Base-by-base conservation (phyloP, 2,329 filamentous ascomycete genomes). In the Fusarium keratoplasticum region DNA sequence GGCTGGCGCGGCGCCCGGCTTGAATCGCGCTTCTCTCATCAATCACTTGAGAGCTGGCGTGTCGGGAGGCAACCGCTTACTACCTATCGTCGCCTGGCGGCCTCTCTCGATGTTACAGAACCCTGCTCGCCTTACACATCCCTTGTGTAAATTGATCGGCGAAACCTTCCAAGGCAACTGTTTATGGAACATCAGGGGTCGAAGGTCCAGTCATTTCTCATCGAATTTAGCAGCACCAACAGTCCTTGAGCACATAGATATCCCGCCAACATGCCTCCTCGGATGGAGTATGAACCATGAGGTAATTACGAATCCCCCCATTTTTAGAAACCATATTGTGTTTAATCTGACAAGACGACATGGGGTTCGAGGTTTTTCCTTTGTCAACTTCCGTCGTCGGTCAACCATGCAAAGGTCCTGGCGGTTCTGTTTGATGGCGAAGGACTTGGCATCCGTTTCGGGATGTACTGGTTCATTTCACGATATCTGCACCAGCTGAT, bases 1-100 rank as follows among this genome's bases (percentile, higher is more conserved):
- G 67, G 64, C 72, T 72, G 68, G 70, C 66, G 70, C 70, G 72
- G 69, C 60, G 65, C 44, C 66, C 72, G 62, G 61, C 57, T 64
- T 61, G 57, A 62, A 64, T 73, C 69, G 66, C 52, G 64, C 67
- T 64, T 68, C 63, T 47, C 58, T 38, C 61, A 47, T 61, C 59
- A 57, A 20, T 59, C 55, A 44, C 67, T 50, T 61, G 55, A 60
- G 61, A 35, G 52, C 33, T 42, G 64, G 61, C 61, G 35, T 55
- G 42, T 64, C 13, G n/a, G 47, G 47, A 57, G 33, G 36, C 55
- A 38, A 63, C 58, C 67, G 44, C 38, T 44, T 64, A 27, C 69
- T 50, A 42, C 38, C 18, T 55, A 13, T 74, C 58, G 25, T 74
- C 58, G 42, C 44, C 68, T 58, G 72, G 72, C 69, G 72, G 72